Percentiles rank a stretch among this genome's conserved stretches.
These are phyloP conservation scores for Suillus brevipes DNA, from an alignment of 768 basidiomycete species.

Conservation along the genomic window DNA sequence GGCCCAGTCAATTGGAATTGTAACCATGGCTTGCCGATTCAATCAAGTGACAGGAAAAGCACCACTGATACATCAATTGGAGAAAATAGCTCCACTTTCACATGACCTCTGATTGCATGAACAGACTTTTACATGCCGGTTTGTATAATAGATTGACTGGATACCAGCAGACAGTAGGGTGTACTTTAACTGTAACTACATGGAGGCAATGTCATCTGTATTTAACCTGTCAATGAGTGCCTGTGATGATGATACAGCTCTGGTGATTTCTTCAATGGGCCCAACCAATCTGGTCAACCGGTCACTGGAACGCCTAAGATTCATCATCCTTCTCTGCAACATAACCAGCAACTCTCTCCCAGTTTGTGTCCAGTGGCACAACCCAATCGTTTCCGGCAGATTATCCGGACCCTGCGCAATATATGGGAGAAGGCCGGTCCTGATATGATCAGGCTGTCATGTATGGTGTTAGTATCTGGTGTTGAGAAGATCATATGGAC, in stretches of 20 bases:
- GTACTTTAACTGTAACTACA: background rate
- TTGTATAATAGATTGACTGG: background rate
- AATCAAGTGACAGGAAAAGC: background rate
- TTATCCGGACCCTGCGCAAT: background rate
- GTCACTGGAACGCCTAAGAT: background rate
- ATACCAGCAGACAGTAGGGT: background rate
- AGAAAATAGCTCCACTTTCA: background rate
- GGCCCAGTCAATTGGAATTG: background rate
- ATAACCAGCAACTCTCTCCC: background rate
- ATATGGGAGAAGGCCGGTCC: background rate
- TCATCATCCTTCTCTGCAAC: background rate
- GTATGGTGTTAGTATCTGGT: background rate
- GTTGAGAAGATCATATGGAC: background rate
- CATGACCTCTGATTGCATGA: background rate
- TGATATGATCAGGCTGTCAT: background rate
- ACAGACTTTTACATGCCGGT: background rate
- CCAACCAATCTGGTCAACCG: background rate
- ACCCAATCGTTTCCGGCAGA: background rate
- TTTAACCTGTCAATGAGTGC: background rate
- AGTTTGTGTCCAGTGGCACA: background rate
- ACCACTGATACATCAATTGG: background rate
- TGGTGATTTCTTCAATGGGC: background rate
- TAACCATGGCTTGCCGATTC: background rate
- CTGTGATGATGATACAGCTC: background rate
- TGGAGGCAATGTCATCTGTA: background rate